Evolutionary conservation across 345 rosid genomes (phyloP).

Genomic region (Eucalyptus polyanthemos): DNA sequence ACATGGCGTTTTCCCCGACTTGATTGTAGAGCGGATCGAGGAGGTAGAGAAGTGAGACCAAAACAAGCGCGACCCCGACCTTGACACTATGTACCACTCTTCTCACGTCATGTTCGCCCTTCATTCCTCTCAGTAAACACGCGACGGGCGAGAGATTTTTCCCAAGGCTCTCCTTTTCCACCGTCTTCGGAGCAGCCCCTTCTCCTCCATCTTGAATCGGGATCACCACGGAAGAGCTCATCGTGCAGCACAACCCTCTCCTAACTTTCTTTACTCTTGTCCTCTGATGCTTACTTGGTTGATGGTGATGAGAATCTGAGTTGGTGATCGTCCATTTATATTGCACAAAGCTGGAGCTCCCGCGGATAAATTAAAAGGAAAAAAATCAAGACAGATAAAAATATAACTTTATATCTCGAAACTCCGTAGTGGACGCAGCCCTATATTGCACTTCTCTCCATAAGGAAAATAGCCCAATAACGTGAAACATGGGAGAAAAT

Average conservation of each 20-base stretch:
- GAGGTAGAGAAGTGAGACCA: slow-evolving; percentile 53
- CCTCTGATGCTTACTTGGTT: neutral
- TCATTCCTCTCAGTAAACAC: neutral
- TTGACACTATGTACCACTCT: slow-evolving; percentile 41
- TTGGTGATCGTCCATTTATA: neutral
- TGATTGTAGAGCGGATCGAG: slow-evolving; percentile 34
- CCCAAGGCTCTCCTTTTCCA: neutral
- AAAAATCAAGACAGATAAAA: neutral
- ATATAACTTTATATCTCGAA: neutral
- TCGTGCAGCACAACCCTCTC: neutral
- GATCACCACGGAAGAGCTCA: neutral
- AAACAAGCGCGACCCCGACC: slow-evolving; percentile 51
- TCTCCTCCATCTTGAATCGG: neutral
- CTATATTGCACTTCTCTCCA: neutral
- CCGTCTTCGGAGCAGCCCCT: neutral
- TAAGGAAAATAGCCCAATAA: neutral
- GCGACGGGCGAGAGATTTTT: neutral
- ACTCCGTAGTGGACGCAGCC: slow-evolving; percentile 3
- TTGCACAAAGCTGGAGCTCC: neutral
- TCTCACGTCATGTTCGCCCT: slow-evolving; percentile 4
- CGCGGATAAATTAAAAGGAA: neutral
- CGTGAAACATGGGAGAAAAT: neutral
- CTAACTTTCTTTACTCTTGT: neutral
- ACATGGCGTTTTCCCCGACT: slow-evolving; percentile 70
- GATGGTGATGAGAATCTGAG: neutral